Evolutionary conservation across 2,329 filamentous ascomycete genomes (phyloP).

Genomic region (Akanthomyces muscarius): DNA sequence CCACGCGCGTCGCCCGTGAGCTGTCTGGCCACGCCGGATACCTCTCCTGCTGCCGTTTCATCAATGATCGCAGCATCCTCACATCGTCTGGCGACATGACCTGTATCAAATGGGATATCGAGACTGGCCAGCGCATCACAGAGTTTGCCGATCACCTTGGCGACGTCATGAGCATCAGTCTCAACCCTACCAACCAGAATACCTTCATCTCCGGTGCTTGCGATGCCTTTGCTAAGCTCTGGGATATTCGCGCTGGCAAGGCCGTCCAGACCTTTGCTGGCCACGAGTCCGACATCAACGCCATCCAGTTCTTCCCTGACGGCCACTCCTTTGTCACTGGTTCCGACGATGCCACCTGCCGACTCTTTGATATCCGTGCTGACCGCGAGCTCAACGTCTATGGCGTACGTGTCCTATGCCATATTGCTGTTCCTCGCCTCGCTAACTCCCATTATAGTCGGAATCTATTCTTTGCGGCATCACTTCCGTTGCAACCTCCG

Average conservation of each 20-base stretch:
- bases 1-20: conserved; percentile 91
- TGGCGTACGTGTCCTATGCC: conserved; percentile 47
- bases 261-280: conserved; percentile 98
- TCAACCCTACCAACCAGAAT: conserved; percentile 98
- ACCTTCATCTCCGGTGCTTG: conserved; percentile 99
- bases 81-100: conserved; percentile 99
- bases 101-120: conserved; percentile 99
- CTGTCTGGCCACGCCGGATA: conserved; percentile 96
- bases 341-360: conserved; percentile 95
- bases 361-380: conserved; percentile 94
- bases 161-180: conserved; percentile 99
- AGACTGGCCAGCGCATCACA: conserved; percentile 93
- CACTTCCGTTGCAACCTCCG: conserved; percentile 95
- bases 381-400: conserved; percentile 74
- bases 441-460: conserved; percentile 55
- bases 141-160: conserved; percentile 98
- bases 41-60: conserved; percentile 96
- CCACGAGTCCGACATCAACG: conserved; percentile 98
- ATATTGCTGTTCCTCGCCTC: background rate
- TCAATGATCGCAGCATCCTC: conserved; percentile 95
- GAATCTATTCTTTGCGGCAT: conserved; percentile 97
- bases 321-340: conserved; percentile 98
- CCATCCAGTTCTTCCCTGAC: conserved; percentile 98
- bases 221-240: conserved; percentile 96
- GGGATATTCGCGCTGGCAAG: conserved; percentile 98